Evolutionary conservation across 179 eudicot species (phyloP).

Genomic region (Monotropa hypopitys): DNA sequence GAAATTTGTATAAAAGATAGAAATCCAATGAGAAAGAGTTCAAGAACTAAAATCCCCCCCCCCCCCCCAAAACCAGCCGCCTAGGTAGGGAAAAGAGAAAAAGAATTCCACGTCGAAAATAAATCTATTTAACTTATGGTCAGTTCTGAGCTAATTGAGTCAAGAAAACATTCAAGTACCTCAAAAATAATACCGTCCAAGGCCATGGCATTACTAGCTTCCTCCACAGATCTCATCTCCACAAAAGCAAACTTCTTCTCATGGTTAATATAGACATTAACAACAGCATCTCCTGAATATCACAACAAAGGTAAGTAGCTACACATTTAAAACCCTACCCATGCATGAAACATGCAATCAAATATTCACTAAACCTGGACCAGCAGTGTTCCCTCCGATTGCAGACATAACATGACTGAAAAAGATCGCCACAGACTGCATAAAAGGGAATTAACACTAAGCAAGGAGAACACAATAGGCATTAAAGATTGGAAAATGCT

Average conservation of each 20-base stretch:
- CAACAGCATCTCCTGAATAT: slow-evolving; percentile 83
- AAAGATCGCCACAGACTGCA: slow-evolving; percentile 89
- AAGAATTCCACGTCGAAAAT: neutral
- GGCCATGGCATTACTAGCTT: slow-evolving; percentile 98
- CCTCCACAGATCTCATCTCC: slow-evolving; percentile 96
- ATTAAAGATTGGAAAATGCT: neutral
- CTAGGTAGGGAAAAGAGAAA: neutral
- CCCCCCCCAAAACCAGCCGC: too few relatives aligned
- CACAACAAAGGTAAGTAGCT: slow-evolving; percentile 24
- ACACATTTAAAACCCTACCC: neutral
- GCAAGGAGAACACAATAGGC: neutral
- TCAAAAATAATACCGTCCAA: slow-evolving; percentile 87
- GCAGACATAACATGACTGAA: slow-evolving; percentile 95
- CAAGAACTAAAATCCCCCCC: too few relatives aligned
- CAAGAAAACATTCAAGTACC: slow-evolving; percentile 29
- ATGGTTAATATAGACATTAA: slow-evolving; percentile 88
- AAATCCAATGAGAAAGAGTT: too few relatives aligned
- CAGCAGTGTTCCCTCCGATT: slow-evolving; percentile 95
- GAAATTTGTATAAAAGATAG: neutral
- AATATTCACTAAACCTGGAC: slow-evolving; percentile 58
- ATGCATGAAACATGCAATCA: neutral
- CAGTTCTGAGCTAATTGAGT: neutral
- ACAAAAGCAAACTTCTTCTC: slow-evolving; percentile 98
- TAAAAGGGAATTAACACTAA: neutral
- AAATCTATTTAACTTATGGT: neutral